Percentiles rank a stretch among this genome's conserved stretches.
Conservation (phyloP, 78 protist genomes). For the Acrasis kona region DNA sequence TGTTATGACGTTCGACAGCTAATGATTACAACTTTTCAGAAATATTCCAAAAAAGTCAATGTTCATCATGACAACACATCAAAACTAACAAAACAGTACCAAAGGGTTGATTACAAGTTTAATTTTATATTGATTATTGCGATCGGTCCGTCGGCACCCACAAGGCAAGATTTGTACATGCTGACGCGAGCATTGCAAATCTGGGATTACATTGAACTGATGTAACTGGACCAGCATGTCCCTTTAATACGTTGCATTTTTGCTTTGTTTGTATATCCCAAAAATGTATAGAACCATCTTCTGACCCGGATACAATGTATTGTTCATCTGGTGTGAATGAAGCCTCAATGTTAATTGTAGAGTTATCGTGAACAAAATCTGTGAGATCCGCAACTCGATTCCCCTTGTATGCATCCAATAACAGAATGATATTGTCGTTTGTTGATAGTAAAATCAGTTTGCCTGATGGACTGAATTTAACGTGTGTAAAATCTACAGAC, state of each 20-base stretch:
- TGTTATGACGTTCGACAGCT: too few species aligned
- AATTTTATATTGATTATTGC: too few species aligned
- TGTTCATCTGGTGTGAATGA: conserved; percentile 65
- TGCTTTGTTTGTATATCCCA: conserved; percentile 46
- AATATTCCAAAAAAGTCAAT: too few species aligned
- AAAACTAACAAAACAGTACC: too few species aligned
- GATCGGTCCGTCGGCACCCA: conserved; percentile 61
- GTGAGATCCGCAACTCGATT: not conserved
- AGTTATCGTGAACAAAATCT: conserved; percentile 28
- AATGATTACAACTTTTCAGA: too few species aligned
- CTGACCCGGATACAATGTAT: conserved; percentile 47
- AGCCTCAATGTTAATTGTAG: conserved; percentile 33
- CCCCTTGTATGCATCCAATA: not conserved
- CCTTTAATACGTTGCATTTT: conserved; percentile 43
- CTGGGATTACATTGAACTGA: conserved; percentile 61
- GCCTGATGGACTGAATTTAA: not conserved
- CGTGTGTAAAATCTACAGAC: not conserved
- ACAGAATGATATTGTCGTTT: not conserved
- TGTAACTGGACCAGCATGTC: conserved; percentile 46
- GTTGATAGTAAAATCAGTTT: not conserved
- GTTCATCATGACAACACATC: too few species aligned
- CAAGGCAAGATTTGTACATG: conserved; percentile 36
- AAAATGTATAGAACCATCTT: conserved; percentile 55
- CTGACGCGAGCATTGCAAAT: conserved; percentile 50
- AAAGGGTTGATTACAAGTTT: too few species aligned